Evolutionary conservation across 2,329 filamentous ascomycete species (phyloP), one percentile per base, ranked within the genome.

Genomic region (Fusarium napiforme): DNA sequence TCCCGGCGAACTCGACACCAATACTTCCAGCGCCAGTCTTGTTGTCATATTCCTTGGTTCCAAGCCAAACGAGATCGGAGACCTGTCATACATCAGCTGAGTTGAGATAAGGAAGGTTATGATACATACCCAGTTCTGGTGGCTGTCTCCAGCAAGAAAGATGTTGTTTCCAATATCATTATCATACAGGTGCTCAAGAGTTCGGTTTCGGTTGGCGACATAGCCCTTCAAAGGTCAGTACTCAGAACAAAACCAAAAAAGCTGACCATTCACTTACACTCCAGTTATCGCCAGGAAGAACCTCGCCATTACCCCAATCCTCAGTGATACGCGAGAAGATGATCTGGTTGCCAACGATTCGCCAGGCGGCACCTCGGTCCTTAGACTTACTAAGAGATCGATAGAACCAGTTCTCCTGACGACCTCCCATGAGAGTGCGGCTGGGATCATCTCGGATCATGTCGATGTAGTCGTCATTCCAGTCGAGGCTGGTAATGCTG

Each of bases 381-480:
- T 87, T 84, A 2, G 90, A 92, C 55, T 86, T 79, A 9, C 85
- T 85, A 12, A 93, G 83, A 46, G 85, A 82, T 50, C 86, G 85
- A 79, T 92, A 93, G 81, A 93, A 91, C 93, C 93, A 95, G 74
- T 89, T 88, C 80, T 95, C 93, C 78, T 95, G 93, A 16, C 88
- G 87, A 3, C 87, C 84, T 6, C 93, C 93, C 92, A 95, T 94
- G 73, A 95, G 82, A 1, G 87, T 88, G 8, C 93, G 88, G 10
- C 89, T 87, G 5, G 91, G 89, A 63, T 94, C 91, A 73, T 93
- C 88, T 23, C 89, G 77, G 66, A 94, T 91, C 4, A 83, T 75
- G 11, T 63, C 47, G 36, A 74, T 64, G 4, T 70, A 74, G 8
- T 66, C 18, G 9, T 75, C 65, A 8, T 67, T 73, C 72, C 68